phyloP scores from a whole-genome alignment of 148 eudicot genomes.

The Beta vulgaris region DNA sequence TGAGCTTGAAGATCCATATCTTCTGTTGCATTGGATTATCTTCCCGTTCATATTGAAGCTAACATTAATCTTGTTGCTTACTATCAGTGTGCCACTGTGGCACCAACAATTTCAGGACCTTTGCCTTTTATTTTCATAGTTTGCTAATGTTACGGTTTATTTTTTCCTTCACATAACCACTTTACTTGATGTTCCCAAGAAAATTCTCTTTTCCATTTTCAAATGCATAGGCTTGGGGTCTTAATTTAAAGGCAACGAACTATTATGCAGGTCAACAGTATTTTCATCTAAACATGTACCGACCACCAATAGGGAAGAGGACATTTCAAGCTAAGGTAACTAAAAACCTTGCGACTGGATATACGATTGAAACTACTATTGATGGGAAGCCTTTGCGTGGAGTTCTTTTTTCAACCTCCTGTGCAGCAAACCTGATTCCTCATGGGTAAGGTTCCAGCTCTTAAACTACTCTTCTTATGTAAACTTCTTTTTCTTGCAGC shows the following conservation, averaged over 20 bases:
- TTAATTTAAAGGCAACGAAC: neutral
- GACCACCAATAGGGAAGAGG: constrained; percentile 65
- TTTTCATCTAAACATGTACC: constrained; percentile 58
- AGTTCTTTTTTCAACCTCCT: constrained; percentile 56
- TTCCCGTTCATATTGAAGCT: neutral
- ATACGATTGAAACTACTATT: constrained; percentile 70
- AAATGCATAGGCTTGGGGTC: neutral
- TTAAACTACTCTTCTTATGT: neutral
- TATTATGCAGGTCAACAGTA: constrained; percentile 58
- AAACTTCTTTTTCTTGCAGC: neutral
- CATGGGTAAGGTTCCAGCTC: constrained; percentile 37
- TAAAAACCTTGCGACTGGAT: constrained; percentile 54
- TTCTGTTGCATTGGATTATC: neutral
- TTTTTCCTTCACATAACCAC: neutral
- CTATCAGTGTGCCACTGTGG: neutral
- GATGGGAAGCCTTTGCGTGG: constrained; percentile 92
- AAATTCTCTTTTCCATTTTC: neutral
- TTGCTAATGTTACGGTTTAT: neutral
- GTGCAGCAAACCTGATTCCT: constrained; percentile 27
- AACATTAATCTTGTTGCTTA: neutral
- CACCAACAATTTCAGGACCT: neutral
- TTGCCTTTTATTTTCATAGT: neutral
- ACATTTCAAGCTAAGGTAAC: constrained; percentile 83
- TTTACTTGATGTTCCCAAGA: neutral
- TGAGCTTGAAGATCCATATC: neutral